These are phyloP conservation scores for Debaryomyces coudertii DNA, from an alignment of 1,139 yeast species.

Conservation along the genomic window DNA sequence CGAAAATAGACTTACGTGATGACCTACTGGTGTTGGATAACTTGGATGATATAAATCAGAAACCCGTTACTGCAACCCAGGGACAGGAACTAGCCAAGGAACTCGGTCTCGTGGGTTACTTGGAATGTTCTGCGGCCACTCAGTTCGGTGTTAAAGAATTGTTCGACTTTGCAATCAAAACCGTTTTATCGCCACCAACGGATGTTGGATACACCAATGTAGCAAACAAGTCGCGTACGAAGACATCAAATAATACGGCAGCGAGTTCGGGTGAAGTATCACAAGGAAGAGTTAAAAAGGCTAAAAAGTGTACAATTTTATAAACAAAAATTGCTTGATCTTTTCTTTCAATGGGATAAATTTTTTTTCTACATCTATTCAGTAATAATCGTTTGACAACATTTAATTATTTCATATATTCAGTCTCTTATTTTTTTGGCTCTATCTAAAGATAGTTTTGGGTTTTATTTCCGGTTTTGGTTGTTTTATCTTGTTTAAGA, in stretches of 20 bases:
- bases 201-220: conserved; percentile 14
- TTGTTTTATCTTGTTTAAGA: conserved; percentile 7
- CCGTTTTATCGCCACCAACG: conserved; percentile 63
- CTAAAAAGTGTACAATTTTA: conserved; percentile 54
- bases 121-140: conserved; percentile 93
- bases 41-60: conserved; percentile 61
- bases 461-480: conserved; percentile 14
- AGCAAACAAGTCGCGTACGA: conserved; percentile 12
- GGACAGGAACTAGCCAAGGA: conserved; percentile 72
- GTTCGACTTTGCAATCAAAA: conserved; percentile 78
- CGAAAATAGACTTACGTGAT: conserved; percentile 83
- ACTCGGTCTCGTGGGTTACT: conserved; percentile 70
- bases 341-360: not conserved
- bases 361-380: conserved; percentile 9
- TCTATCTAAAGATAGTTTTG: conserved; percentile 1
- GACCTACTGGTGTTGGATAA: conserved; percentile 77
- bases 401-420: not conserved
- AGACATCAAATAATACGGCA: conserved; percentile 16
- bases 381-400: not conserved
- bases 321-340: conserved; percentile 20
- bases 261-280: not conserved
- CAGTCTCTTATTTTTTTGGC: not conserved
- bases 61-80: conserved; percentile 65
- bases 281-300: conserved; percentile 42
- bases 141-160: conserved; percentile 84